phyloP scores from a whole-genome alignment of 2,329 filamentous ascomycete genomes.

The Alternaria arborescens region DNA sequence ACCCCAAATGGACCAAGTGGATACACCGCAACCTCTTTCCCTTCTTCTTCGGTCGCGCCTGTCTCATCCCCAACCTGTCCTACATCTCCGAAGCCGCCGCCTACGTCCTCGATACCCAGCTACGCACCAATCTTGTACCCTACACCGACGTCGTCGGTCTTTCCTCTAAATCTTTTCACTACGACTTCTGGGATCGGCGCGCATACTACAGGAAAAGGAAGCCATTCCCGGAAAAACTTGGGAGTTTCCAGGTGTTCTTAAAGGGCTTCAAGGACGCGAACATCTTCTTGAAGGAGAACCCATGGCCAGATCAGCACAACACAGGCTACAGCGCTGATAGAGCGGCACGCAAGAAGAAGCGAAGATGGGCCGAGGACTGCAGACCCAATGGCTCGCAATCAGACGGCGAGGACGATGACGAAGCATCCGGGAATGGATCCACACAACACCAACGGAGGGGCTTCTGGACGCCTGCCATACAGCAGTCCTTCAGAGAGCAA shows the following conservation, averaged over 20 bases:
- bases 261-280: slow-evolving; percentile 98
- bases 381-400: slow-evolving; percentile 70
- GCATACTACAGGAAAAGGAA: slow-evolving; percentile 89
- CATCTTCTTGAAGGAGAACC: slow-evolving; percentile 90
- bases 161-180: slow-evolving; percentile 96
- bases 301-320: slow-evolving; percentile 91
- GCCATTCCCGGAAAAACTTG: slow-evolving; percentile 84
- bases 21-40: slow-evolving; percentile 97
- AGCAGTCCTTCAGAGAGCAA: slow-evolving; percentile 93
- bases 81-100: slow-evolving; percentile 98
- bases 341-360: slow-evolving; percentile 71
- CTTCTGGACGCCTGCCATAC: slow-evolving; percentile 85
- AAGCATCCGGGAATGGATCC: slow-evolving; percentile 48
- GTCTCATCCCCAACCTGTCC: slow-evolving; percentile 94
- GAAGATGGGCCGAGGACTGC: slow-evolving; percentile 80
- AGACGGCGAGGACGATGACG: slow-evolving; percentile 68
- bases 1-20: slow-evolving; percentile 99
- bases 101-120: slow-evolving; percentile 89
- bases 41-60: slow-evolving; percentile 94
- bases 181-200: slow-evolving; percentile 95
- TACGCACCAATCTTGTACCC: slow-evolving; percentile 90
- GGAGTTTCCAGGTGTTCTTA: slow-evolving; percentile 96
- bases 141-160: slow-evolving; percentile 95
- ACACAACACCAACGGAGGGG: slow-evolving; percentile 63
- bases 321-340: slow-evolving; percentile 72